Evolutionary conservation across 1,284 basidiomycete genomes (phyloP).

Genomic region (Testicularia cyperi): DNA sequence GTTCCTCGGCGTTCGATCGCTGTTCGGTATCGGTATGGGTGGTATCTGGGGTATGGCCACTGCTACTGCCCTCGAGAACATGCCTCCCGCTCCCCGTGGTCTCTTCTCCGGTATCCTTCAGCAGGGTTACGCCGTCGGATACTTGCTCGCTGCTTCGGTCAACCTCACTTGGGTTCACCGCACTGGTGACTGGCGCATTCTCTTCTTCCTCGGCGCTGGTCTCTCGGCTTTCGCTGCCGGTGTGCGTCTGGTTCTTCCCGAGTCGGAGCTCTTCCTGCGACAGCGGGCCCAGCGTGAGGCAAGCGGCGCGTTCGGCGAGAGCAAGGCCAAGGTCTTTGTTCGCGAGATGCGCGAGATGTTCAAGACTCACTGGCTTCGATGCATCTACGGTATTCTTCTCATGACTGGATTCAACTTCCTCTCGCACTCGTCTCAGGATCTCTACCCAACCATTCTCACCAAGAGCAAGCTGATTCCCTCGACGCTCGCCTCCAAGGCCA

Average conservation of each 20-base stretch:
- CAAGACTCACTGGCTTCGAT: conserved; percentile 78
- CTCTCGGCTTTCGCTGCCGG: conserved; percentile 74
- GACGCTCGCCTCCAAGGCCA: conserved; percentile 75
- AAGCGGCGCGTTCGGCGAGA: conserved; percentile 7
- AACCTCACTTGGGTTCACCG: conserved; percentile 67
- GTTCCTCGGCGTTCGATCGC: conserved; percentile 63
- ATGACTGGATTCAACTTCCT: conserved; percentile 81
- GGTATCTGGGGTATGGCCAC: conserved; percentile 47
- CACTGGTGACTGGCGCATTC: conserved; percentile 62
- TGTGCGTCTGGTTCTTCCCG: conserved; percentile 75
- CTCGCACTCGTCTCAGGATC: conserved; percentile 62
- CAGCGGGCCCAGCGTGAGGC: conserved; percentile 60
- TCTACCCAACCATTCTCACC: conserved; percentile 54
- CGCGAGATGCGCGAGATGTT: conserved; percentile 74
- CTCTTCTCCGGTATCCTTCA: conserved; percentile 81
- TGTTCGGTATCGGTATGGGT: conserved; percentile 70
- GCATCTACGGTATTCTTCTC: conserved; percentile 72
- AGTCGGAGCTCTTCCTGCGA: conserved; percentile 72
- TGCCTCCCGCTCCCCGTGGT: conserved; percentile 83
- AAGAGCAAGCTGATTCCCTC: conserved; percentile 51
- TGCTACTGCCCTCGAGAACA: conserved; percentile 73
- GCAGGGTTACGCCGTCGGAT: conserved; percentile 71
- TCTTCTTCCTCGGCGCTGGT: conserved; percentile 65
- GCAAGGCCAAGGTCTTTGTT: conserved; percentile 70
- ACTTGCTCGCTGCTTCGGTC: conserved; percentile 69